Percentiles rank a stretch among this genome's conserved stretches.
These are phyloP conservation scores for Thymus quinquecostatus DNA, from an alignment of 257 asterid species.

Conservation along the genomic window DNA sequence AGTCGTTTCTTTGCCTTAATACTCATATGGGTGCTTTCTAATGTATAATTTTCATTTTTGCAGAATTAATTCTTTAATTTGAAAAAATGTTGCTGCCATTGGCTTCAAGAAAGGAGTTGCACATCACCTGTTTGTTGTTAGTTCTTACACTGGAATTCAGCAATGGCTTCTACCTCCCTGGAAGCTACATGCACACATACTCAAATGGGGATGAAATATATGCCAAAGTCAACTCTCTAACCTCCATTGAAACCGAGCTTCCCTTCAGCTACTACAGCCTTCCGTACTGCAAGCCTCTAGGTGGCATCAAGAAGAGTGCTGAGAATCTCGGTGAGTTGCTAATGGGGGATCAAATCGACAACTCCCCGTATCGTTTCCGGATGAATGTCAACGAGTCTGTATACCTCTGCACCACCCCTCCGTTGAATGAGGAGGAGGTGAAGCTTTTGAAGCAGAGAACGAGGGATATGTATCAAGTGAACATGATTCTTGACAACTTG, in stretches of 20 bases:
- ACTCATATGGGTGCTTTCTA: too few relatives aligned
- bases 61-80: conserved; percentile 36
- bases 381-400: conserved; percentile 68
- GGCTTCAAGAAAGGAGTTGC: conserved; percentile 48
- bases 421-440: conserved; percentile 56
- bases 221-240: conserved; percentile 76
- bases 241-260: conserved; percentile 77
- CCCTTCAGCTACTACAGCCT: conserved; percentile 79
- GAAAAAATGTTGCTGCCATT: conserved; percentile 48
- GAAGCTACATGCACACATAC: conserved; percentile 73
- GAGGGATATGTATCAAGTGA: conserved; percentile 71
- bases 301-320: conserved; percentile 74
- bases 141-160: conserved; percentile 46
- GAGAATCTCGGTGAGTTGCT: conserved; percentile 79
- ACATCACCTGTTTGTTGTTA: conserved; percentile 42
- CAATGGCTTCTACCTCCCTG: conserved; percentile 75
- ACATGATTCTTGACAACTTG: conserved; percentile 72
- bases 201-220: conserved; percentile 52
- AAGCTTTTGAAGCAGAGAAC: conserved; percentile 75
- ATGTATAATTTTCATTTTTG: conserved; percentile 28
- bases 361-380: conserved; percentile 71
- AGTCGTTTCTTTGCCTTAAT: too few relatives aligned
- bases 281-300: conserved; percentile 68
- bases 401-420: conserved; percentile 63
- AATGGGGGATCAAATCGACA: conserved; percentile 82